These are phyloP conservation scores for Heritiera littoralis DNA, from an alignment of 345 rosid species.

Conservation along the genomic window DNA sequence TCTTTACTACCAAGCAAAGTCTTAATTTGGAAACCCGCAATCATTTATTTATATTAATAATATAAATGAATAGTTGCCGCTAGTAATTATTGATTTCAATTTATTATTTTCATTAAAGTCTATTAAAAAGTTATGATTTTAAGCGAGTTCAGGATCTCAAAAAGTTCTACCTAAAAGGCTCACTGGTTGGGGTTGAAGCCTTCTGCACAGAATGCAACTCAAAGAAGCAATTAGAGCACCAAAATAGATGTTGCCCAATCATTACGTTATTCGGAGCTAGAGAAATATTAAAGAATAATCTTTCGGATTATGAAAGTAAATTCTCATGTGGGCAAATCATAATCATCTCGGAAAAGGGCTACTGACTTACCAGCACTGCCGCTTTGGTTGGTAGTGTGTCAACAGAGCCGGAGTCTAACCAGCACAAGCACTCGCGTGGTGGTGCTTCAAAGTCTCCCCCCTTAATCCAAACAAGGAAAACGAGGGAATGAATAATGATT, in stretches of 20 bases:
- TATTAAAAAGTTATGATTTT: too few relatives aligned
- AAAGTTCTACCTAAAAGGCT: too few relatives aligned
- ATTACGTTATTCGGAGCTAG: not conserved
- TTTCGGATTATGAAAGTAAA: not conserved
- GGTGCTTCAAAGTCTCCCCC: not conserved
- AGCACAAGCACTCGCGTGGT: not conserved
- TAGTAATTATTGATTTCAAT: too few relatives aligned
- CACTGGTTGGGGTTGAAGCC: not conserved
- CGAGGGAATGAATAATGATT: not conserved
- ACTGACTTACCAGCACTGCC: not conserved
- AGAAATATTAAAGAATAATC: not conserved
- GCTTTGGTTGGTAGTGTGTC: not conserved
- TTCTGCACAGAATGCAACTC: not conserved
- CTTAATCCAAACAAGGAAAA: not conserved
- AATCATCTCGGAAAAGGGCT: not conserved
- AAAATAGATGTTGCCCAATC: not conserved
- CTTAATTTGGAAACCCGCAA: too few relatives aligned
- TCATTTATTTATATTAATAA: too few relatives aligned
- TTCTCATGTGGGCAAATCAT: slow-evolving; percentile 1
- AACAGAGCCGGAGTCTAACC: not conserved
- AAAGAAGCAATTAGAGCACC: not conserved
- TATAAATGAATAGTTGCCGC: too few relatives aligned
- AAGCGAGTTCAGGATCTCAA: not conserved
- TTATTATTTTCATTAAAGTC: too few relatives aligned
- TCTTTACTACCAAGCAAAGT: too few relatives aligned